Evolutionary conservation across 495 filamentous ascomycete genomes (phyloP), one percentile per base, ranked within the genome.

Genomic region (Penicillium desertorum): DNA sequence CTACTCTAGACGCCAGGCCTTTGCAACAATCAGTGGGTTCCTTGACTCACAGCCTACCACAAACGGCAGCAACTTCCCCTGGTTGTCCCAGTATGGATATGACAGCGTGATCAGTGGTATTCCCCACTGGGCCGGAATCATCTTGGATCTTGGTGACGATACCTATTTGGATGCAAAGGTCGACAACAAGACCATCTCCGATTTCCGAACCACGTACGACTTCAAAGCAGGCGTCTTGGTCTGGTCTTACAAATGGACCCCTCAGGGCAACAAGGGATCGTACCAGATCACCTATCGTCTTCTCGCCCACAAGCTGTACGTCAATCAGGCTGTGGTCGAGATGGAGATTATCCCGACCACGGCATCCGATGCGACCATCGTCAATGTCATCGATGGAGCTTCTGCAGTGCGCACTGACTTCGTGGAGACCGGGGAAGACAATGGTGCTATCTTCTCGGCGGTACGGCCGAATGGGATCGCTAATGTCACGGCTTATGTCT

Each of bases 71-170:
- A 92, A 92, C 64, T 91, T 86, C 62, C 75, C 75, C 5, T 91
- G 89, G 88, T 71, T 91, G 29, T 75, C 82, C 53, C 81, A 89
- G 60, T 86, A 88, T 66, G 88, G 88, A 16, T 80, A 80, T 25
- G 89, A 92, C 64, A 86, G 81, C 56, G 83, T 87, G 20, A 90
- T 91, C 61, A 83, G 81, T 43, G 89, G 89, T 39, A 77, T 92
- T 30, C 88, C 88, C 1, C 87, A 88, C 60, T 90, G 84, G 84
- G 71, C 72, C 39, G 85, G 84, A 10, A 66, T 89, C 29, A 67
- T 86, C 23, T 68, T 88, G 19, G 80, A 86, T 48, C 72, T 87
- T 30, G 83, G 81, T 19, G 70, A 76, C 22, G 69, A 75, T 14
- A 72, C 76, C 4, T 83, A 87, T 55, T 65, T 78, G 65, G 81